Evolutionary conservation across 768 basidiomycete genomes (phyloP), one percentile per base, ranked within the genome.

Genomic region (Psilocybe subaeruginosa): DNA sequence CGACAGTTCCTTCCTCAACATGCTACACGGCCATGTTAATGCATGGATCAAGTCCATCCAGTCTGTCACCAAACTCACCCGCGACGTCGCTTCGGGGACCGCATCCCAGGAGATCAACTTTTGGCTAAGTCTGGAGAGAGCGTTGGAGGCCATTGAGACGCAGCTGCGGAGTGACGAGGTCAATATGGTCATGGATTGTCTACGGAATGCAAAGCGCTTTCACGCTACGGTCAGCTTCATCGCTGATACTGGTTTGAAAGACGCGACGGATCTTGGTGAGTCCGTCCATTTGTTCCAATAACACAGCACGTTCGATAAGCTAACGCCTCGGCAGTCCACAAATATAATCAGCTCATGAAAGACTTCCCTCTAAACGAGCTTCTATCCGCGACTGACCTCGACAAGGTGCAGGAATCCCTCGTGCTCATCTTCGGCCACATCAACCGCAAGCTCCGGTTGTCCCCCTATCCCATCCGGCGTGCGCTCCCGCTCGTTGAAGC

Each of bases 91-190:
- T 0, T 93, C 92, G 4, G 97, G 97, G 2, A 99, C 97, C 0
- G 97, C 97, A 2, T 96, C 94, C 0, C 97, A 99, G 70, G 97
- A 99, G 73, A 95, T 99, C 80, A 99, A 99, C 74, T 99, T 99
- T 70, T 99, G 97, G 97, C 80, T 99, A 23, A 92, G 90, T 72
- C 82, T 99, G 73, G 97, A 99, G 73, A 82, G 92, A 47, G 95
- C 95, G 5, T 74, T 99, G 64, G 97, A 99, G 69, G 91, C 86
- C 0, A 99, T 99, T 69, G 96, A 98, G 70, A 79, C 87, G 0
- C 97, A 99, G 70, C 80, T 99, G 61, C 82, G 90, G 64, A 93
- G 92, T 63, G 96, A 98, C 52, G 93, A 95, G 70, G 93, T 99
- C 49, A 86, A 85, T 60, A 90, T 94, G 86, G 91, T 93, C 53